Base-by-base conservation (phyloP, 2,329 filamentous ascomycete genomes). In the Sporothrix mexicana region DNA sequence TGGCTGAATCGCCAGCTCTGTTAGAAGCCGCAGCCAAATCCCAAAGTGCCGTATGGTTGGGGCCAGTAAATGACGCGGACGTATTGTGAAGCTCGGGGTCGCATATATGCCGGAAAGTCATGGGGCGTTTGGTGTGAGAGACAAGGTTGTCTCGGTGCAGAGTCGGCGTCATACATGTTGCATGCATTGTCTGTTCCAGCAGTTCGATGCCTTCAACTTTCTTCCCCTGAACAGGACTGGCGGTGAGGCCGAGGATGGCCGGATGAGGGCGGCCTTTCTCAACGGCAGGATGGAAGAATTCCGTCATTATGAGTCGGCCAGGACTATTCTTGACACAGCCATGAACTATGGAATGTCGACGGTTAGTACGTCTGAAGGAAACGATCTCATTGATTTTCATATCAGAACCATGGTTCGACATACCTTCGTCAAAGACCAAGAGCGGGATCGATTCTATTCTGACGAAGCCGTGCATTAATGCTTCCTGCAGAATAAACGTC, bases 371-470 rank as follows among this genome's bases (percentile, higher is more conserved):
- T 47, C 15, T 20, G 36, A 25, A 23, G 43, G 30, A 13, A 7
- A 61, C 7, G 49, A 41, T 17, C 20, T 7, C 9, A 20, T 55
- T 23, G 51, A 23, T 3, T 47, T 15, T 13, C 10, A 45, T 15
- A n/a, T 53, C 25, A 9, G 55, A 7, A 41, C 17, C 23, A 41
- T 10, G n/a, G 13, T 17, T 36, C 17, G 55, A 75, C 81, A 71
- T 78, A 91, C 93, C 93, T 88, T 97, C 94, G 78, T 97, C 94
- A 77, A 97, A 92, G 0, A 97, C 86, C 17, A 97, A 81, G 4
- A 97, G 83, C 5, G 90, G 85, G 25, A 97, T 80, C 2, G 83
- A 84, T 0, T 83, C 78, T 77, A 97, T 86, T 1, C 79, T 84
- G 1, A 97, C 87, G 78, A 97, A 97, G 0, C 86, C 92, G 81